phyloP scores from a whole-genome alignment of 176 grass and related monocot genomes.

The Oryza australiensis region DNA sequence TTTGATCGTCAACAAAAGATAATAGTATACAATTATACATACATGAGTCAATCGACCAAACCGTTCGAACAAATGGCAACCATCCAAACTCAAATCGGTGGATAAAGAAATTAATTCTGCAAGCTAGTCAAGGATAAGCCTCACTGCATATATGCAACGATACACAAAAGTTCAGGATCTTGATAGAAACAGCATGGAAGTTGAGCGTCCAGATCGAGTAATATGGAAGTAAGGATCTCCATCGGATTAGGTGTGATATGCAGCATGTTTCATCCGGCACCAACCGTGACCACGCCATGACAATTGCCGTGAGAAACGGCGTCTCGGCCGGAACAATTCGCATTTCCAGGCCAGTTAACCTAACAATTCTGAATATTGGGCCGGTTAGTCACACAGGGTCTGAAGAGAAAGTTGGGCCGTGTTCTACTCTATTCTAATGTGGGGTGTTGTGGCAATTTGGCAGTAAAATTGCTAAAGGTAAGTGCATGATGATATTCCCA shows the following conservation, averaged over 20 bases:
- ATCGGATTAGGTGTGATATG: background rate
- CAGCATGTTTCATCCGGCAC: background rate
- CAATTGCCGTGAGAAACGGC: background rate
- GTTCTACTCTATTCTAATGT: background rate
- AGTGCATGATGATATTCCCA: too few relatives aligned
- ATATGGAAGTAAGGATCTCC: background rate
- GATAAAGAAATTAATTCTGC: background rate
- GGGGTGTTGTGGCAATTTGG: background rate
- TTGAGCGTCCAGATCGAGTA: background rate
- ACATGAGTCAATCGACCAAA: background rate
- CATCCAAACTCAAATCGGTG: background rate
- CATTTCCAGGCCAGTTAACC: too few relatives aligned
- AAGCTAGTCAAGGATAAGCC: background rate
- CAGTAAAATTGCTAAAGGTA: too few relatives aligned
- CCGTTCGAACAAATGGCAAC: background rate
- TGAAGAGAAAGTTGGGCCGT: background rate
- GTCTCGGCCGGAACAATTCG: background rate
- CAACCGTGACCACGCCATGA: background rate
- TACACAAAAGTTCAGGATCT: slow-evolving; percentile 9
- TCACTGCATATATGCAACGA: too few relatives aligned
- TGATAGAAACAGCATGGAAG: background rate
- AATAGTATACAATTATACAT: background rate
- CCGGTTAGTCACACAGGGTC: background rate
- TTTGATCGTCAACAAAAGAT: too few relatives aligned
- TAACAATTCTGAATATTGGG: background rate